Evolutionary conservation across 352 stramenopile genomes (phyloP), one percentile per base, ranked within the genome.

Genomic region (Globisporangium cystogenes): DNA sequence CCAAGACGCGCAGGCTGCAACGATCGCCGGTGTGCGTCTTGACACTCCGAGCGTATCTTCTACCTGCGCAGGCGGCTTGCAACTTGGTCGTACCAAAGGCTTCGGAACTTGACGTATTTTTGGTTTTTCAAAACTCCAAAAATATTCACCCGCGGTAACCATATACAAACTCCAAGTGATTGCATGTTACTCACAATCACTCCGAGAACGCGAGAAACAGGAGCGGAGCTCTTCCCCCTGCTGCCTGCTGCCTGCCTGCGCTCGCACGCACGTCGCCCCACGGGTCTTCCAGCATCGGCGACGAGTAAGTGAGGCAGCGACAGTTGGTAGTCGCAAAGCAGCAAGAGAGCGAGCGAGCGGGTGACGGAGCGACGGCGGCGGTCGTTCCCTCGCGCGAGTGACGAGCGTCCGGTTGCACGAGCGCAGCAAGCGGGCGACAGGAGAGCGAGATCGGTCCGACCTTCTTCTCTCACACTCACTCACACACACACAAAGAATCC

Each of bases 101-200:
- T 35, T 35, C 29, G 8, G 7, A 6, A 24, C 40, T 45, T 27
- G 40, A 45, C 44, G 16, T 37, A 49, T 49, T 49, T 49, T 49
- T 49, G 44, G 26, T 49, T 49, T 49, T 49, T 49, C 16, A 33
- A 49, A 45, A 37, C n/a, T 21, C 40, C 40, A 45, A 45, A 26
- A 41, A 23, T 4, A 21, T 16, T 10, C 39, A 43, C 29, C 10
- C 0, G 29, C 12, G 29, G 29, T 35, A 35, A 35, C 29, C 3
- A 23, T 16, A 49, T 49, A 49, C 44, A 37, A 37, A 49, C 15
- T 36, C 11, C 44, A 20, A 49, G 44, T 49, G 24, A 49, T 24
- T 8, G 29, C 7, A 36, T 26, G 44, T 49, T 49, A 49, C 44
- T 36, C 15, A 49, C 43, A 48, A 10, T 49, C 18, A 45, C 31